Evolutionary conservation across 495 filamentous ascomycete species (phyloP).

Genomic region (Xylaria longipes): DNA sequence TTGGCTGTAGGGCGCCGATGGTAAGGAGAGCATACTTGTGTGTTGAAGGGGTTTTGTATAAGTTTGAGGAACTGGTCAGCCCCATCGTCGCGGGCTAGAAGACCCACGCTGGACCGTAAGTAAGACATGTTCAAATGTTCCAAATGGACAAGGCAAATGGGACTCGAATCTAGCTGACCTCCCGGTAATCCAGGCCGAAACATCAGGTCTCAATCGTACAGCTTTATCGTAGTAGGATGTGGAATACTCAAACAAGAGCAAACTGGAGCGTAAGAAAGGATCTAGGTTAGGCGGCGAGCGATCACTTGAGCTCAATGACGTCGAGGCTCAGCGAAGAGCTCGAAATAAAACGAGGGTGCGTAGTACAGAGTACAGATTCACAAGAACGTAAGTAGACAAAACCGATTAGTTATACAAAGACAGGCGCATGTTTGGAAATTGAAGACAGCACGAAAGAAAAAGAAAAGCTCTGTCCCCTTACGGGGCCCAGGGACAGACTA

Average conservation of each 20-base stretch:
- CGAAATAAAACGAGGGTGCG: conserved; percentile 1
- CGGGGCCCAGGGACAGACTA: neutral
- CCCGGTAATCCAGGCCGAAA: neutral
- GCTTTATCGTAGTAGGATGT: neutral
- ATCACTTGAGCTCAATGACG: conserved; percentile 4
- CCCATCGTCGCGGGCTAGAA: conserved; percentile 8
- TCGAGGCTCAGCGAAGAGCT: conserved; percentile 21
- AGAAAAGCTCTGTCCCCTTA: neutral
- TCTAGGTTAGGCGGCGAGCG: neutral
- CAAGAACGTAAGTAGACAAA: neutral
- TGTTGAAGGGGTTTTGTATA: conserved; percentile 52
- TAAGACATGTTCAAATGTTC: conserved; percentile 12
- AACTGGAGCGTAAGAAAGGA: neutral
- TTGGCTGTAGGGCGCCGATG: neutral
- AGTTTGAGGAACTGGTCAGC: conserved; percentile 45
- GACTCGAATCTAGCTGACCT: neutral
- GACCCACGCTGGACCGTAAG: neutral
- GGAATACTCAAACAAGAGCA: neutral
- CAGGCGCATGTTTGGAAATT: neutral
- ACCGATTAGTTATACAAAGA: neutral
- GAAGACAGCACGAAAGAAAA: neutral
- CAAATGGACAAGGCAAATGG: neutral
- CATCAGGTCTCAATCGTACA: neutral
- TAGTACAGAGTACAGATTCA: neutral
- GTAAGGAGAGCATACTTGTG: conserved; percentile 36